phyloP scores from a whole-genome alignment of 768 basidiomycete genomes.

The Lactarius akahatsu region DNA sequence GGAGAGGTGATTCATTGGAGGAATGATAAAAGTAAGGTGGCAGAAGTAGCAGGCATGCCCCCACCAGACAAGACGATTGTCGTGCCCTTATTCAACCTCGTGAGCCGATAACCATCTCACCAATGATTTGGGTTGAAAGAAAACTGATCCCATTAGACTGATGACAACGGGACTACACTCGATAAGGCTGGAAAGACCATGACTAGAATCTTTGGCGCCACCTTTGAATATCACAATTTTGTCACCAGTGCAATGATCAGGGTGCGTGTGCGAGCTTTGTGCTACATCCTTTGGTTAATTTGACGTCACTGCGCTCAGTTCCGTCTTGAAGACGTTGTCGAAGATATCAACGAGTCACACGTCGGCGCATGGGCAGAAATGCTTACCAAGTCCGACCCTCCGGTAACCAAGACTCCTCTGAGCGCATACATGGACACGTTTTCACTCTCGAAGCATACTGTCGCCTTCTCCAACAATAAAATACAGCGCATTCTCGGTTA shows the following conservation, averaged over 20 bases:
- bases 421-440: slow-evolving; percentile 79
- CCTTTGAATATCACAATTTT: slow-evolving; percentile 76
- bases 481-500: slow-evolving; percentile 74
- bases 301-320: slow-evolving; percentile 42
- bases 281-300: background rate
- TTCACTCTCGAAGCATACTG: slow-evolving; percentile 63
- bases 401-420: slow-evolving; percentile 67
- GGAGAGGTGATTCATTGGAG: slow-evolving; percentile 66
- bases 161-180: slow-evolving; percentile 71
- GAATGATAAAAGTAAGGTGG: slow-evolving; percentile 68
- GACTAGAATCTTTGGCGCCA: slow-evolving; percentile 72
- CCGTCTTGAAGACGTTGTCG: slow-evolving; percentile 64
- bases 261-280: slow-evolving; percentile 39
- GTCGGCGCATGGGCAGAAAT: slow-evolving; percentile 82
- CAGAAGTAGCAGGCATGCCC: slow-evolving; percentile 61
- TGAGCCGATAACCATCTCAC: slow-evolving; percentile 35
- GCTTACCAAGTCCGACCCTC: slow-evolving; percentile 67
- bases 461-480: slow-evolving; percentile 70
- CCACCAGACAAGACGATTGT: slow-evolving; percentile 55
- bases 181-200: slow-evolving; percentile 63
- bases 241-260: slow-evolving; percentile 66
- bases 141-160: slow-evolving; percentile 48
- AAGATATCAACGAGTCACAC: slow-evolving; percentile 85
- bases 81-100: slow-evolving; percentile 83
- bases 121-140: slow-evolving; percentile 4